These are phyloP conservation scores for Epichloe uncinata DNA, from an alignment of 2,329 filamentous ascomycete genomes.

Conservation along the genomic window DNA sequence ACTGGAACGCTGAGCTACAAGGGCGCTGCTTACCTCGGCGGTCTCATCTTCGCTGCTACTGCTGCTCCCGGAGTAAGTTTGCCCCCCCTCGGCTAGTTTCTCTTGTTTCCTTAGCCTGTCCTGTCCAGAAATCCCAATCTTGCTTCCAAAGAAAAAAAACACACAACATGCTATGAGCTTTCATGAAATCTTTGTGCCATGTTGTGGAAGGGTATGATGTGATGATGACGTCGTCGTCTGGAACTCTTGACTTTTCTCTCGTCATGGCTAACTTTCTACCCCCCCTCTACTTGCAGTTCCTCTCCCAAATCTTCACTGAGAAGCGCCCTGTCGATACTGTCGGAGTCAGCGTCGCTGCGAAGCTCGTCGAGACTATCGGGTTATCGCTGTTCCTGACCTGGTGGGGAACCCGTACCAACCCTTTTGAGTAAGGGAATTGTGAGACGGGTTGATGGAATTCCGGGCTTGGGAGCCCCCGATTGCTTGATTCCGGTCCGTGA, in stretches of 20 bases:
- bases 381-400: conserved; percentile 86
- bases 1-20: conserved; percentile 94
- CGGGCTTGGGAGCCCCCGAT: too few relatives aligned
- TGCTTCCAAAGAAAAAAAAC: neutral
- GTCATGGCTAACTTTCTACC: neutral
- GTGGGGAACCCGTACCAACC: conserved; percentile 94
- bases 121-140: neutral
- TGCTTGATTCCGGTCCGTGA: neutral
- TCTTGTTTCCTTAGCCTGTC: neutral
- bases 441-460: neutral
- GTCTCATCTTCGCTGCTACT: conserved; percentile 81
- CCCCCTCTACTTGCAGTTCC: conserved; percentile 42
- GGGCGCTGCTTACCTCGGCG: conserved; percentile 87
- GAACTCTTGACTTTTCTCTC: too few relatives aligned
- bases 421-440: conserved; percentile 52
- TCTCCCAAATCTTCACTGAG: conserved; percentile 78
- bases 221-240: neutral
- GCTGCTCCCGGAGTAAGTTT: conserved; percentile 66
- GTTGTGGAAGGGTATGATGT: neutral
- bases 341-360: conserved; percentile 69
- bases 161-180: neutral
- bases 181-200: neutral
- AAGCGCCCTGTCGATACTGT: conserved; percentile 86
- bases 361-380: conserved; percentile 85
- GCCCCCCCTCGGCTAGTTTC: neutral